Evolutionary conservation across 2,329 filamentous ascomycete genomes (phyloP).

Genomic region (Davidsoniella australis): DNA sequence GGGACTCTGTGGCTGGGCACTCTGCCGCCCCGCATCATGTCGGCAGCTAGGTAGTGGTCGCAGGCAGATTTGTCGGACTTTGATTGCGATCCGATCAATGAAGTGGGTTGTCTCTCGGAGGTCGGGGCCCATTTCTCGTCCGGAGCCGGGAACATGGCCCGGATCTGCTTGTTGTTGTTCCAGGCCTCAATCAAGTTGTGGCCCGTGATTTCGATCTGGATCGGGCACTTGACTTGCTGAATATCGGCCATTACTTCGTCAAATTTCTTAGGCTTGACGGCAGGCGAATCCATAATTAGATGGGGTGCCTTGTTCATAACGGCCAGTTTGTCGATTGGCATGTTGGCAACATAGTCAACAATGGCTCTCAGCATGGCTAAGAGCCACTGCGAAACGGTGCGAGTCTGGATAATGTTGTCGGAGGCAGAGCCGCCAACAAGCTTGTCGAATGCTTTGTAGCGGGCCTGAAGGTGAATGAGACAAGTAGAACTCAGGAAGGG

Average conservation of each 20-base stretch:
- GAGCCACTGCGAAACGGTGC: not conserved
- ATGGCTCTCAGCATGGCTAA: not conserved
- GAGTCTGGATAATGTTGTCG: not conserved
- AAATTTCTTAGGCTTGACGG: not conserved
- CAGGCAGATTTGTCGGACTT: not conserved
- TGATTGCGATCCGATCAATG: not conserved
- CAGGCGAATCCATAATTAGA: not conserved
- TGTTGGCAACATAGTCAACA: not conserved
- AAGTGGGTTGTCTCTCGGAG: not conserved
- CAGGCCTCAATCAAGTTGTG: not conserved
- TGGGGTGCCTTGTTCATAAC: too few relatives aligned
- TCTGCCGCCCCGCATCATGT: too few relatives aligned
- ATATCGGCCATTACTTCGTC: not conserved
- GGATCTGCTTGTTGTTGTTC: not conserved
- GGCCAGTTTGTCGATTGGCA: too few relatives aligned
- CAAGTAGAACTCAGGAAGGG: not conserved
- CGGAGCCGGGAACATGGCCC: not conserved
- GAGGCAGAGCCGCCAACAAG: not conserved
- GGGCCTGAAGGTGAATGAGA: not conserved
- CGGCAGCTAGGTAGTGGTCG: not conserved
- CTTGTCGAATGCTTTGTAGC: not conserved
- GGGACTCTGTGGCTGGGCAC: too few relatives aligned
- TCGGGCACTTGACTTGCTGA: not conserved
- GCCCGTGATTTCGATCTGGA: not conserved
- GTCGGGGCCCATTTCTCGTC: not conserved